Evolutionary conservation across 2,329 filamentous ascomycete species (phyloP), one percentile per base, ranked within the genome.

Genomic region (Drechslerella stenobrocha): DNA sequence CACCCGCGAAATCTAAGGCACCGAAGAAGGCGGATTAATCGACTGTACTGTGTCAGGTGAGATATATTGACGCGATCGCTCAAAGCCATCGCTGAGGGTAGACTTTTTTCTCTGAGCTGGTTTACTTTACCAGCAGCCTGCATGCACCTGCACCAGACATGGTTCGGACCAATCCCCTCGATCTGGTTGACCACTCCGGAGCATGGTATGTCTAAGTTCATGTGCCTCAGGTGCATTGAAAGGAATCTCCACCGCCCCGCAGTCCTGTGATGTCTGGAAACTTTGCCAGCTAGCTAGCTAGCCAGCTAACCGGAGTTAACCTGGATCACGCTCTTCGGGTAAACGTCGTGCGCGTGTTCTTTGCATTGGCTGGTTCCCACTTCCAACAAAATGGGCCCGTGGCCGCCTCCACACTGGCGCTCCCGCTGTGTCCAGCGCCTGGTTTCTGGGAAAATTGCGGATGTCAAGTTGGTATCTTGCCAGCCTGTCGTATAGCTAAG

Each of bases 261-360:
- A 45, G 47, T 58, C 61, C 48, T 53, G 48, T 58, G 61, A 59
- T 58, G 47, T 65, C 52, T 58, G 46, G n/a, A 22, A 52, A 30
- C 52, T 50, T 55, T 23, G 50, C 51, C n/a, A n/a, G n/a, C n/a
- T n/a, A n/a, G n/a, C n/a, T n/a, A n/a, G n/a, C n/a, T n/a, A n/a
- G n/a, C 15, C 30, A n/a, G 26, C 11, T 3, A n/a, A 22, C 18
- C 61, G 61, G 61, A 66, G 52, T 66, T 66, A 66, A 59, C 20
- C 32, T 15, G 52, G 28, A 35, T 50, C 47, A 57, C 47, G 60
- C 52, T 42, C 35, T 37, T 66, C 61, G 61, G 61, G 61, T 58
- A 66, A 66, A 66, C 34, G 13, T 37, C 11, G 13, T 9, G 34
- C 11, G 34, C 15, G 3, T 37, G 13, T 37, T 13, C 11, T 4